phyloP scores from a whole-genome alignment of 2,329 filamentous ascomycete species.

The Aspergillus phoenicis region DNA sequence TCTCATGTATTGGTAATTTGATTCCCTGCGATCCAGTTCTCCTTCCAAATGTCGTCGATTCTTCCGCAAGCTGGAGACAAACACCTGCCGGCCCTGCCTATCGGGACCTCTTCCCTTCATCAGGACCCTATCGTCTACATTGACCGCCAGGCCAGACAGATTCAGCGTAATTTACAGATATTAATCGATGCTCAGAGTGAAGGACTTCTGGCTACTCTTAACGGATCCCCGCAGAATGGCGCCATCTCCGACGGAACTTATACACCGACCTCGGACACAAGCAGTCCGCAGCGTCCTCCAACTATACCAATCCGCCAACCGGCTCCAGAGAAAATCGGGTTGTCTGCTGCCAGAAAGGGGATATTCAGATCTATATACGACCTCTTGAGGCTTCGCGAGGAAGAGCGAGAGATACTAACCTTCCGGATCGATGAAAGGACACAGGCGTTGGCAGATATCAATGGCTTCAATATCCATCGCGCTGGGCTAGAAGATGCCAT shows the following conservation, averaged over 20 bases:
- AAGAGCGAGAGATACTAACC: slow-evolving; percentile 57
- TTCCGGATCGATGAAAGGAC: slow-evolving; percentile 49
- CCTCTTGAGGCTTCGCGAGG: slow-evolving; percentile 57
- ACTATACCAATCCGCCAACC: slow-evolving; percentile 44
- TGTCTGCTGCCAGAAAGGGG: slow-evolving; percentile 57
- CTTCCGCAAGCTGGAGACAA: slow-evolving; percentile 29
- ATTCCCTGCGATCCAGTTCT: slow-evolving; percentile 2
- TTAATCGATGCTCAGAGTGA: slow-evolving; percentile 64
- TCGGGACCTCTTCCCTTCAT: slow-evolving; percentile 32
- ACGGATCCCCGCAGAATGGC: slow-evolving; percentile 45
- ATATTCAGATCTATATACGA: slow-evolving; percentile 61
- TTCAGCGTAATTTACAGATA: slow-evolving; percentile 60
- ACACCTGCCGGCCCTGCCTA: slow-evolving; percentile 32
- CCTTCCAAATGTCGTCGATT: slow-evolving; percentile 34
- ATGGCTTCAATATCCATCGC: slow-evolving; percentile 54
- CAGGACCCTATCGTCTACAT: slow-evolving; percentile 53
- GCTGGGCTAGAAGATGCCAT: slow-evolving; percentile 55
- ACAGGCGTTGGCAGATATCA: slow-evolving; percentile 53
- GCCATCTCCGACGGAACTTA: slow-evolving; percentile 50
- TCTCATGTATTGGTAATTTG: neutral
- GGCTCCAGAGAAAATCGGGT: slow-evolving; percentile 50
- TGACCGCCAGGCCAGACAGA: slow-evolving; percentile 55
- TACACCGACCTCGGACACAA: slow-evolving; percentile 35
- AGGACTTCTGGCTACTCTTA: slow-evolving; percentile 55
- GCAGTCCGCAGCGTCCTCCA: slow-evolving; percentile 36